phyloP scores from a whole-genome alignment of 768 basidiomycete species.

The Inosperma sp. region DNA sequence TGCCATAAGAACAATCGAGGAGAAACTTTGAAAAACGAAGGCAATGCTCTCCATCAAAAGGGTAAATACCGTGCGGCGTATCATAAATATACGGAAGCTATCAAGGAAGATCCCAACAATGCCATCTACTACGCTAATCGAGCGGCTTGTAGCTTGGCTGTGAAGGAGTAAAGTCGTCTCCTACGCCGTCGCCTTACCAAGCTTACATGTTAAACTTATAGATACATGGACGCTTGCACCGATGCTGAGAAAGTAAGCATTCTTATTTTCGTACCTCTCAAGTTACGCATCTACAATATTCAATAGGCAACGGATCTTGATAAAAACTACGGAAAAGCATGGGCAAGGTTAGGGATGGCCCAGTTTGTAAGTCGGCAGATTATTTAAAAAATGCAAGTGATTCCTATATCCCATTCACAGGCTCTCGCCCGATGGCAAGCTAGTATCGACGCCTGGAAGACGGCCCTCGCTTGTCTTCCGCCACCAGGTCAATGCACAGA shows the following conservation, averaged over 20 bases:
- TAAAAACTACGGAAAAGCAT: conserved; percentile 39
- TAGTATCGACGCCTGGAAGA: conserved; percentile 28
- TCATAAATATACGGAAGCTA: conserved; percentile 38
- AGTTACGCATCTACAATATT: too few relatives aligned
- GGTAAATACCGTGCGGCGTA: conserved; percentile 33
- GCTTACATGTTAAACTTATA: too few relatives aligned
- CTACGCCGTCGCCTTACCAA: too few relatives aligned
- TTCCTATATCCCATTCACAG: conserved; percentile 15
- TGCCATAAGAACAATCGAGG: not conserved
- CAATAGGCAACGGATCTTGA: conserved; percentile 37
- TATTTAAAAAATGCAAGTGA: not conserved
- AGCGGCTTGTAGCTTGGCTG: conserved; percentile 35
- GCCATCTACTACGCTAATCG: conserved; percentile 42
- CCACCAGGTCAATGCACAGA: conserved; percentile 23
- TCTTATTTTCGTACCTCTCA: too few relatives aligned
- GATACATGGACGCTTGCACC: conserved; percentile 35
- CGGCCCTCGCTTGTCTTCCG: conserved; percentile 30
- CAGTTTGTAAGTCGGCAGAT: conserved; percentile 25
- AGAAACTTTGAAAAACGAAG: conserved; percentile 35
- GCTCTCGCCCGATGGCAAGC: conserved; percentile 17
- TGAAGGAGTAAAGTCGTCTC: conserved; percentile 33
- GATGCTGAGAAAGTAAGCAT: too few relatives aligned
- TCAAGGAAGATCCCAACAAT: conserved; percentile 34
- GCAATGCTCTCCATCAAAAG: conserved; percentile 35
- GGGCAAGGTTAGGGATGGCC: conserved; percentile 37